These are phyloP conservation scores for Boletus rubescentipes DNA, from an alignment of 768 basidiomycete species.

Conservation along the genomic window DNA sequence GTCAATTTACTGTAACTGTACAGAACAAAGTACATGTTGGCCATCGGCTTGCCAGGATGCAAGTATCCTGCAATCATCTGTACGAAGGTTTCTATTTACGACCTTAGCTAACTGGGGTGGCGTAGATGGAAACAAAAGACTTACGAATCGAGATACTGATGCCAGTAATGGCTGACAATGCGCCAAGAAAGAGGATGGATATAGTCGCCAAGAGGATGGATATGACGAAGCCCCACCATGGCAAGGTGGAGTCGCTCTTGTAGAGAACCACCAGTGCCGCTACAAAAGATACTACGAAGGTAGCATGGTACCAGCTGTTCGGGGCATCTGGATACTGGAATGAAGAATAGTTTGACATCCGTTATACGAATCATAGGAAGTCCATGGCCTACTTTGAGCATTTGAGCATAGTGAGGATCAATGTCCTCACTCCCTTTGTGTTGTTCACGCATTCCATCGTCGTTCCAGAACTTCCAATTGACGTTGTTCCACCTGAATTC, in stretches of 20 bases:
- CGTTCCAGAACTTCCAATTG: conserved; percentile 39
- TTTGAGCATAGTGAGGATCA: conserved; percentile 58
- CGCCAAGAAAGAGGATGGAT: conserved; percentile 52
- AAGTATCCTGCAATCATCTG: conserved; percentile 39
- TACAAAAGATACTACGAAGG: conserved; percentile 35
- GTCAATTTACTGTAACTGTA: conserved; percentile 43
- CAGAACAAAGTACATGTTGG: conserved; percentile 43
- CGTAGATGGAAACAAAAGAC: conserved; percentile 1
- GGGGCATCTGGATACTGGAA: conserved; percentile 34
- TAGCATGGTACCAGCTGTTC: conserved; percentile 33
- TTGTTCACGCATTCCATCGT: conserved; percentile 19
- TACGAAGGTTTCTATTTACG: conserved; percentile 23
- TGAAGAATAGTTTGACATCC: not conserved
- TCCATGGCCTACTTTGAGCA: conserved; percentile 35
- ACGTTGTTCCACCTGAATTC: conserved; percentile 29
- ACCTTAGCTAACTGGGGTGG: not conserved
- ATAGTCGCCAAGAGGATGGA: conserved; percentile 48
- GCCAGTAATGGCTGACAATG: conserved; percentile 52
- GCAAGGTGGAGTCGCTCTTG: conserved; percentile 49
- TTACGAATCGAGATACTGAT: conserved; percentile 13
- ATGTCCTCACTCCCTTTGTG: conserved; percentile 39
- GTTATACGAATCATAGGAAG: conserved; percentile 14
- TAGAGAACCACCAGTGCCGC: conserved; percentile 57
- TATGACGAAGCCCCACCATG: conserved; percentile 61
- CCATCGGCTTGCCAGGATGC: conserved; percentile 37